Percentiles rank a stretch among this genome's conserved stretches.
Conservation (phyloP, 1,139 yeast species). For the Diutina siamensis region DNA sequence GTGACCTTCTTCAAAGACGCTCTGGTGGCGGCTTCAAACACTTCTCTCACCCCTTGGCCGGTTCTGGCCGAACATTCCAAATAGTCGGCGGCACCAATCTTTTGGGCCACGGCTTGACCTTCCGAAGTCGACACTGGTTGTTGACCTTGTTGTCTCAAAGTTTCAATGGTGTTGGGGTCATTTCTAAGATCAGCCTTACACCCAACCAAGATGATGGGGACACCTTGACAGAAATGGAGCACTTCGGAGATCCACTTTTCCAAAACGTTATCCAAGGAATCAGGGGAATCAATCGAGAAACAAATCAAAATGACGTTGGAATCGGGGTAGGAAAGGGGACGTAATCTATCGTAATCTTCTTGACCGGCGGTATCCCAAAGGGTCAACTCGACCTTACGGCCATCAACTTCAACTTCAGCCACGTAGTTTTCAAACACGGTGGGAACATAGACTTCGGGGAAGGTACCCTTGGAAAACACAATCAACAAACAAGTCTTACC, state of each 20-base stretch:
- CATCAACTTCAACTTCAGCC: slow-evolving; percentile 89
- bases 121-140: slow-evolving; percentile 69
- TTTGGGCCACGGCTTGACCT: slow-evolving; percentile 77
- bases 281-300: slow-evolving; percentile 86
- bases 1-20: slow-evolving; percentile 64
- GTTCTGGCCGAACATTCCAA: slow-evolving; percentile 92
- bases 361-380: slow-evolving; percentile 99
- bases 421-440: slow-evolving; percentile 93
- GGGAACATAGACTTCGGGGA: slow-evolving; percentile 93
- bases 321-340: slow-evolving; percentile 90
- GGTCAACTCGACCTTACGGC: slow-evolving; percentile 88
- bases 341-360: slow-evolving; percentile 91
- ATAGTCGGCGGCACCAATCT: slow-evolving; percentile 78
- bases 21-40: slow-evolving; percentile 86
- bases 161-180: slow-evolving; percentile 67
- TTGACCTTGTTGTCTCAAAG: slow-evolving; percentile 54
- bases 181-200: slow-evolving; percentile 85
- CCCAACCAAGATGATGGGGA: slow-evolving; percentile 88
- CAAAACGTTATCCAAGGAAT: slow-evolving; percentile 84
- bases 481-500: slow-evolving; percentile 76
- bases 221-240: slow-evolving; percentile 88
- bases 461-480: slow-evolving; percentile 88
- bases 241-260: slow-evolving; percentile 95
- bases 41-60: slow-evolving; percentile 85
- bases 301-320: slow-evolving; percentile 87